Evolutionary conservation across 2,329 filamentous ascomycete species (phyloP), one percentile per base, ranked within the genome.

Genomic region (Penicillium oxalicum): DNA sequence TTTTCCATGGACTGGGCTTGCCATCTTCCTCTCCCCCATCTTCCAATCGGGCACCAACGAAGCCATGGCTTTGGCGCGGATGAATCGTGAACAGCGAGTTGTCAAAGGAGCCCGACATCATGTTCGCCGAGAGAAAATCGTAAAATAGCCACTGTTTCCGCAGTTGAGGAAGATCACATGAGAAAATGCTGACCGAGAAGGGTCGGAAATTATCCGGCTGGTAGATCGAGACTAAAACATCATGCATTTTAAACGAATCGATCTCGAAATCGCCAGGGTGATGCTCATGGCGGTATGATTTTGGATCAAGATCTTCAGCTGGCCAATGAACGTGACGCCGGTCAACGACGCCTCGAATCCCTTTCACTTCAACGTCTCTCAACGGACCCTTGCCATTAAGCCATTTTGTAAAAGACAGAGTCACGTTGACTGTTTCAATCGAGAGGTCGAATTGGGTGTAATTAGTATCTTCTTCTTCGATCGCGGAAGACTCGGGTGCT

Each of bases 101-200:
- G 63, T 98, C 93, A 59, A 88, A 95, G 0, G 90, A 93, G 1
- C 93, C 93, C 9, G 89, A 95, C 82, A 97, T 95, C 68, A 93
- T 91, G 63, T 88, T 96, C 13, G 93, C 93, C 0, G 88, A 93
- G 27, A 98, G 73, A 59, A 98, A 94, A 68, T 98, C 93, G 73
- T 98, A 98, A 68, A 97, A 96, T 0, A 98, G 77, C 87, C 90
- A 98, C 62, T 95, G 91, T 64, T 96, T 97, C 45, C 93, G 82
- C 40, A 98, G 74, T 61, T 93, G 87, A 1, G 93, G 91, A 35
- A 98, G 79, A 63, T 97, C 91, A 68, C 91, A 96, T 5, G 89
- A 93, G 73, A 88, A 98, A 53, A 98, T 94, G 73, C 91, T 96
- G 57, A 95, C 84, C 0, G 90, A 86, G 67, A 95, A 98, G 0